A percentile compares a stretch with the other conserved stretches of the same genome.
Evolutionary conservation across 768 basidiomycete species (phyloP).

Genomic region (Phlebiopsis gigantea): DNA sequence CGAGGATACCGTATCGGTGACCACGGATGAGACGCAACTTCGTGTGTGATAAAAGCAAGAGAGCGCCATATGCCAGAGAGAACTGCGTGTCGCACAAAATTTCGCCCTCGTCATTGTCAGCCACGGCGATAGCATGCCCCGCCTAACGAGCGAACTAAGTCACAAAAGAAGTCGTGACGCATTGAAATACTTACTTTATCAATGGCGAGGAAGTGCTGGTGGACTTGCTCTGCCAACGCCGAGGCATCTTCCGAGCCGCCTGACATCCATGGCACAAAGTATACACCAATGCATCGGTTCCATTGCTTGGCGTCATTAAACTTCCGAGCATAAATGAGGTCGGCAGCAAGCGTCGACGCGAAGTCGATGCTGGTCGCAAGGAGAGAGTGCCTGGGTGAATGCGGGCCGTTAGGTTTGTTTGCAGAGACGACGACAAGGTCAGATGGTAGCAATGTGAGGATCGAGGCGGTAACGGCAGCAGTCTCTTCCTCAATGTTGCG

Average conservation of each 20-base stretch:
- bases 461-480: constrained; percentile 44
- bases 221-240: constrained; percentile 57
- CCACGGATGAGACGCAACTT: constrained; percentile 85
- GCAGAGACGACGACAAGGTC: constrained; percentile 38
- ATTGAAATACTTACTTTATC: constrained; percentile 48
- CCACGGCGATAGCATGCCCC: constrained; percentile 43
- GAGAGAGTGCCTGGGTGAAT: constrained; percentile 48
- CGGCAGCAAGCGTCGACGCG: constrained; percentile 68
- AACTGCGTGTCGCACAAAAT: constrained; percentile 90
- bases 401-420: constrained; percentile 45
- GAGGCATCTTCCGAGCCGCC: constrained; percentile 37
- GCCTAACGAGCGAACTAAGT: constrained; percentile 33
- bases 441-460: constrained; percentile 57
- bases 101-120: constrained; percentile 60
- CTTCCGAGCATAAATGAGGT: constrained; percentile 60
- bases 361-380: constrained; percentile 63
- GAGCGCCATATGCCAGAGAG: constrained; percentile 92
- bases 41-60: constrained; percentile 92
- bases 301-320: constrained; percentile 53
- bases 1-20: constrained; percentile 91
- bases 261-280: constrained; percentile 65
- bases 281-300: constrained; percentile 68
- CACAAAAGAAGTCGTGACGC: not conserved
- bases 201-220: constrained; percentile 69
- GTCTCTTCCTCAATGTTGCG: constrained; percentile 69